Evolutionary conservation across 257 asterid genomes (phyloP).

Genomic region (Avicennia marina): DNA sequence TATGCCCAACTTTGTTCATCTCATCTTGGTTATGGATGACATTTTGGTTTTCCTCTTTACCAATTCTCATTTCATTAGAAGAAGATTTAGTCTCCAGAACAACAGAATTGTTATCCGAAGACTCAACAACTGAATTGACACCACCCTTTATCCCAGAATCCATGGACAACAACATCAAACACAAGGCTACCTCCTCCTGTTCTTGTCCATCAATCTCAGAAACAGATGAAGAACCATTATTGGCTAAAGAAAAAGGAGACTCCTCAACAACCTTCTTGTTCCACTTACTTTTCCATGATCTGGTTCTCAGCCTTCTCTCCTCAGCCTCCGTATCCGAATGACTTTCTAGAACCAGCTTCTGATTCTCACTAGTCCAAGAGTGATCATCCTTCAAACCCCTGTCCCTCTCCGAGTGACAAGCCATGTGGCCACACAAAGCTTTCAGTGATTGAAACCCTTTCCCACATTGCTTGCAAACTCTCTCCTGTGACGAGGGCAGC

Average conservation of each 20-base stretch:
- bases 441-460: slow-evolving; percentile 82
- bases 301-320: slow-evolving; percentile 38
- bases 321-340: slow-evolving; percentile 64
- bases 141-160: slow-evolving; percentile 54
- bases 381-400: slow-evolving; percentile 59
- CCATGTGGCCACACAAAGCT: slow-evolving; percentile 96
- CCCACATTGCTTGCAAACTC: slow-evolving; percentile 83
- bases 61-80: slow-evolving; percentile 47
- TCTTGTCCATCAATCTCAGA: slow-evolving; percentile 79
- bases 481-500: slow-evolving; percentile 47
- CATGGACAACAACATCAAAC: slow-evolving; percentile 82
- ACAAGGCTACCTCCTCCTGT: slow-evolving; percentile 70
- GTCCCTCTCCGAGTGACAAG: slow-evolving; percentile 81
- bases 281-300: slow-evolving; percentile 43
- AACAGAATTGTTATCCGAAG: slow-evolving; percentile 84
- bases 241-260: slow-evolving; percentile 36
- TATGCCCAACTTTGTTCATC: slow-evolving; percentile 19
- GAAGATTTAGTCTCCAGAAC: slow-evolving; percentile 74
- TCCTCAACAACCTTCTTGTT: slow-evolving; percentile 41
- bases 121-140: slow-evolving; percentile 72
- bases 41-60: slow-evolving; percentile 23
- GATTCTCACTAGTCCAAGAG: slow-evolving; percentile 77
- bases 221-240: slow-evolving; percentile 54
- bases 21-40: slow-evolving; percentile 23
- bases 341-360: slow-evolving; percentile 51